Base-by-base conservation (phyloP, 495 filamentous ascomycete genomes). In the Hypoxylon crocopeplum region DNA sequence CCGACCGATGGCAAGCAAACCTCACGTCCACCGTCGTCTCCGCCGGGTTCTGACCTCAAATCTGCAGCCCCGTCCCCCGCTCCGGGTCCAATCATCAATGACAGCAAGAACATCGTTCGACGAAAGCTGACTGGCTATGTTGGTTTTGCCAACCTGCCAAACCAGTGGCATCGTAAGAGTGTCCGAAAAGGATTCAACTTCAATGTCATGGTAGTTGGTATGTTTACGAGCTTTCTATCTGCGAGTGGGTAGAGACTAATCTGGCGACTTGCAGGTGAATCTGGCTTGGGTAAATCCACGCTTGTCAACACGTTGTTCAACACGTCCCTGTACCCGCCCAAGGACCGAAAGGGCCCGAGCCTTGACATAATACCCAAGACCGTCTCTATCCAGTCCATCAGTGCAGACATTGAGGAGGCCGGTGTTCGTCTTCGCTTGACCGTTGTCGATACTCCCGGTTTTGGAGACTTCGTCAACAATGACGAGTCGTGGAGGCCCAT, bases 141-240 rank as follows among this genome's bases (percentile, higher is more conserved):
- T 67, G 94, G 94, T 50, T 98, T 98, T 74, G 94, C 94, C 72
- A 98, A 98, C 73, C 80, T 98, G 76, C 94, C 94, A 37, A 98
- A 98, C 78, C 94, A 98, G 78, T 98, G 95, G 95, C 94, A 98
- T 82, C 92, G 94, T 76, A 98, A 98, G 88, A 97, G 93, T 84
- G 95, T 98, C 68, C 89, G 94, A 71, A 98, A 98, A 77, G 94
- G 94, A 55, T 98, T 98, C 86, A 98, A 98, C 84, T 98, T 98
- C 84, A 98, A 98, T 72, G 94, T 98, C 55, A 98, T 98, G 94
- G 94, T 98, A 76, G 94, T 98, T 76, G 94, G 94, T 98, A 82
- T 56, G 81, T 83, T 34, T 48, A 49, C 21, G 7, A 27, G 38
- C 7, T 36, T 20, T 5, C 10, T 2, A 7, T 59, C 17, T 32